Base-by-base conservation (phyloP, 1,284 basidiomycete genomes). In the Puccinia hordei region DNA sequence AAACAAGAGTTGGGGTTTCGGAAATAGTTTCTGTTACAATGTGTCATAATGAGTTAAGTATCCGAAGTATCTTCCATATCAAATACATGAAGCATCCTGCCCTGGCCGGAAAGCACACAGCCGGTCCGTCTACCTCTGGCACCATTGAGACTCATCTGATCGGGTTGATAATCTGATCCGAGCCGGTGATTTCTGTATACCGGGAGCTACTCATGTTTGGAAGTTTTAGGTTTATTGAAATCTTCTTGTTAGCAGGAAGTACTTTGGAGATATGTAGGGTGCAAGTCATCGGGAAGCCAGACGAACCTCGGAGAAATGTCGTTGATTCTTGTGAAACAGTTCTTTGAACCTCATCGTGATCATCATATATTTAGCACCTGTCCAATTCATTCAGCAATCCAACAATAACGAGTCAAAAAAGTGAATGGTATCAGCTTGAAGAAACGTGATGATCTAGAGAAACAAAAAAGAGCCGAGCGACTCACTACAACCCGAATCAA, bases 71-170 rank as follows among this genome's bases (percentile, higher is more conserved):
- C 76, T 24, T 71, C 66, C 76, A 69, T 69, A 61, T 78, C 76
- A 78, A 78, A 78, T 22, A 71, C 76, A 61, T 78, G 65, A 41
- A 78, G 44, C 46, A 71, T 69, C 53, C 76, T 78, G 15, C 77
- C 68, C 59, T 72, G 46, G 15, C 77, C 77, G 44, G 66, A 71
- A 38, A 72, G 53, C 53, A 79, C 77, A 63, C 77, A 79, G 24
- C 66, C 77, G 19, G 66, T 63, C 33, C 77, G 30, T 38, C 77
- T 33, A 24, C 66, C 66, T 51, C 44, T 79, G 15, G 19, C 44
- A 15, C 77, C 77, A 72, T 79, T 79, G 27, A 79, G 49, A 72
- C 53, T 61, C 53, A 79, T 79, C 30, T 72, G 66, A 30, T 71
- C 68, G 15, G 77, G 68, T 38, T 35, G 27, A 63, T 44, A 79